Percentiles rank a stretch among this genome's conserved stretches.
Evolutionary conservation across 441 rosid species (phyloP).

Genomic region (Hura crepitans): DNA sequence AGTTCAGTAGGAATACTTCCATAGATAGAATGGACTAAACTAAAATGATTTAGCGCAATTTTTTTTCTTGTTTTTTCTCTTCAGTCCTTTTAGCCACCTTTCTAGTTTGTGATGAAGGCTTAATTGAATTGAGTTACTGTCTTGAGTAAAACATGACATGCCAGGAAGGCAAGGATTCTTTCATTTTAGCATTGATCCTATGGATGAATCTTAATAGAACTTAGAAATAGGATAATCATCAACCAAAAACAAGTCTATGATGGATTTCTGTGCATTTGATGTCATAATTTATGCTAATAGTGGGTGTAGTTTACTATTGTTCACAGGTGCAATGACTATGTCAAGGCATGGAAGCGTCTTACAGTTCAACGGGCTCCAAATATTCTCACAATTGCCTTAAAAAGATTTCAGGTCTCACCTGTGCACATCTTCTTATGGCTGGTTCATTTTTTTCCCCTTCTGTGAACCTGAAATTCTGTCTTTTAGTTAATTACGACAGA

Average conservation of each 20-base stretch:
- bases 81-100: not conserved
- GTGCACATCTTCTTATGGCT: slow-evolving; percentile 8
- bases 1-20: not conserved
- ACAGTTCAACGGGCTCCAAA: slow-evolving; percentile 70
- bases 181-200: not conserved
- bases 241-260: not conserved
- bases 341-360: slow-evolving; percentile 93
- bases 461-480: not conserved
- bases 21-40: not conserved
- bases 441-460: not conserved
- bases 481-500: not conserved
- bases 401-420: slow-evolving; percentile 80
- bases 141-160: not conserved
- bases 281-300: not conserved
- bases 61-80: not conserved
- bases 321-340: slow-evolving; percentile 53
- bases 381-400: slow-evolving; percentile 86
- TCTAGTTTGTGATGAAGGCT: not conserved
- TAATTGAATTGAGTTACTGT: too few species aligned
- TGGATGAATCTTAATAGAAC: not conserved
- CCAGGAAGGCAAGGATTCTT: not conserved
- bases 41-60: not conserved
- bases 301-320: slow-evolving; percentile 1
- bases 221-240: not conserved
- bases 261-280: not conserved